Conservation (phyloP, 345 rosid species). For the Eucalyptus marginata region DNA sequence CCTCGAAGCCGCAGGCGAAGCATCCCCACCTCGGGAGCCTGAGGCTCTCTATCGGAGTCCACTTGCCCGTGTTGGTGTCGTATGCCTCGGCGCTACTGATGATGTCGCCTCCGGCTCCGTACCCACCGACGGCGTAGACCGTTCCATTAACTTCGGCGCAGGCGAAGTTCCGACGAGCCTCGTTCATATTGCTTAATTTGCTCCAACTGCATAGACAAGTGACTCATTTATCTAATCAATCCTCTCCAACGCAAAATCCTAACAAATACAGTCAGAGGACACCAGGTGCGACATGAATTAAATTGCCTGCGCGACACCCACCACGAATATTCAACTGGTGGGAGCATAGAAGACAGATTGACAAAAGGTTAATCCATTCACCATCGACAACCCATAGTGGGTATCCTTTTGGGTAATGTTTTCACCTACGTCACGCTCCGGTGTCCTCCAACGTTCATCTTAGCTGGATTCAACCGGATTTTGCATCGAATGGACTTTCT, state of each 20-base stretch:
- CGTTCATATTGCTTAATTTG: slow-evolving; percentile 57
- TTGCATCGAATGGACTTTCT: neutral
- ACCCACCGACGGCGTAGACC: slow-evolving; percentile 83
- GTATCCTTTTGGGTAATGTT: neutral
- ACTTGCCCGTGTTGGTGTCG: slow-evolving; percentile 42
- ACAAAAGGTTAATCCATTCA: neutral
- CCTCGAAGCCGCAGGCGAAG: slow-evolving; percentile 65
- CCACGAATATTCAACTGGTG: neutral
- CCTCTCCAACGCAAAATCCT: neutral
- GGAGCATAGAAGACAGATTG: neutral
- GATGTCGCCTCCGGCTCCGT: slow-evolving; percentile 52
- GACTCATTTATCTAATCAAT: neutral
- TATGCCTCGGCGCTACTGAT: slow-evolving; percentile 76
- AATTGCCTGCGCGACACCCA: neutral
- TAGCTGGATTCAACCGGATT: neutral
- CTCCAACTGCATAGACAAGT: slow-evolving; percentile 54
- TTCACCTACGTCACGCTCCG: neutral
- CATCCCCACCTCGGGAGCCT: slow-evolving; percentile 87
- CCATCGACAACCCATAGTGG: neutral
- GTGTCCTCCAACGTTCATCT: neutral
- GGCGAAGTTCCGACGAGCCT: slow-evolving; percentile 78
- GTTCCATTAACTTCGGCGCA: slow-evolving; percentile 81
- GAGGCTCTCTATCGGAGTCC: slow-evolving; percentile 61
- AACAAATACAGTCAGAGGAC: neutral
- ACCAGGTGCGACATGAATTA: neutral